phyloP scores from a whole-genome alignment of 202 grass and related monocot species.

The Dendrocalamus latiflorus region DNA sequence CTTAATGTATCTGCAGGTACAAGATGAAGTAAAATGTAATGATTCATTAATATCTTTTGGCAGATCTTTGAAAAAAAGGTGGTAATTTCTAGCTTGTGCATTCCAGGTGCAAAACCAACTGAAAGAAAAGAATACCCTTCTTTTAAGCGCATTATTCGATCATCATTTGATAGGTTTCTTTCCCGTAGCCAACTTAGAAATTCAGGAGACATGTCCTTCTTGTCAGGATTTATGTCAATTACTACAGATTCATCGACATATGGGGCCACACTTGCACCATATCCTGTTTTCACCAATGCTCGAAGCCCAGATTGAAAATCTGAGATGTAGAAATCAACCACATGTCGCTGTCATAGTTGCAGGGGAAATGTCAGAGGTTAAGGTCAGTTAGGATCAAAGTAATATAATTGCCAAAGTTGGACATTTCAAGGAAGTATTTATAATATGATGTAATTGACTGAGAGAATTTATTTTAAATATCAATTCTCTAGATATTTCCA shows the following conservation, averaged over 20 bases:
- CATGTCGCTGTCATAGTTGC: too few relatives aligned
- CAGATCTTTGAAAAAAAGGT: neutral
- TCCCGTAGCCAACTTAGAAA: conserved; percentile 76
- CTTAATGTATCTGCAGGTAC: conserved; percentile 72
- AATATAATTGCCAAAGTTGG: too few relatives aligned
- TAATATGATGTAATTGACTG: too few relatives aligned
- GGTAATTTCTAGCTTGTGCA: neutral
- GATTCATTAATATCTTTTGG: neutral
- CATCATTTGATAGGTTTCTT: conserved; percentile 83
- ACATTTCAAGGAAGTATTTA: too few relatives aligned
- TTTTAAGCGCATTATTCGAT: conserved; percentile 87
- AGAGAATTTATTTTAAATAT: neutral
- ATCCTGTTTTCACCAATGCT: too few relatives aligned
- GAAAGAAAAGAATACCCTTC: conserved; percentile 65
- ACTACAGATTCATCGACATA: conserved; percentile 85
- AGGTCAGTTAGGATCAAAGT: too few relatives aligned
- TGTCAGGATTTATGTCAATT: conserved; percentile 75
- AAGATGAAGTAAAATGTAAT: neutral
- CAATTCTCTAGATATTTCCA: neutral
- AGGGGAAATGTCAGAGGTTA: too few relatives aligned
- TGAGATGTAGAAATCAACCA: too few relatives aligned
- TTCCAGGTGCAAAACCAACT: neutral
- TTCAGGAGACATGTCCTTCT: conserved; percentile 85
- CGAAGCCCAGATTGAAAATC: too few relatives aligned
- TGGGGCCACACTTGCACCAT: too few relatives aligned